These are phyloP conservation scores for Cryomyces minteri DNA, from an alignment of 495 filamentous ascomycete genomes.

Conservation along the genomic window DNA sequence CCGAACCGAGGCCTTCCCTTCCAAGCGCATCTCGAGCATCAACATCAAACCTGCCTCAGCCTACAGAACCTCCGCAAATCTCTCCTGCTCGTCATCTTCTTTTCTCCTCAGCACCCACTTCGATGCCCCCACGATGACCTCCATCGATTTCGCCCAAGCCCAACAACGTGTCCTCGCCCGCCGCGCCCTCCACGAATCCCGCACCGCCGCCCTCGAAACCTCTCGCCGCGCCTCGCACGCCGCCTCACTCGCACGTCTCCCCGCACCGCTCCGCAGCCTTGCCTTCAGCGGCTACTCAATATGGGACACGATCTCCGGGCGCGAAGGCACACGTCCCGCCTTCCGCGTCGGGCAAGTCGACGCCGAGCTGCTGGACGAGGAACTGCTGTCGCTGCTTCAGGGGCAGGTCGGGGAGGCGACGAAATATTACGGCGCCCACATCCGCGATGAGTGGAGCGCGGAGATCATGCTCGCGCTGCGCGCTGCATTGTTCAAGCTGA, in stretches of 20 bases:
- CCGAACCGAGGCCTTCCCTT: no score
- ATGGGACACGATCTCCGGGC: slow-evolving; percentile 55
- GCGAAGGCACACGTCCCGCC: slow-evolving; percentile 63
- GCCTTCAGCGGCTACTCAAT: slow-evolving; percentile 34
- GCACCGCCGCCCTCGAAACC: slow-evolving; percentile 34
- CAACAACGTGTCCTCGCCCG: slow-evolving; percentile 69
- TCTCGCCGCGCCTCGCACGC: slow-evolving; percentile 39
- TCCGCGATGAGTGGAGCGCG: slow-evolving; percentile 64
- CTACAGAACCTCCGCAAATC: no score
- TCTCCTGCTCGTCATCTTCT: background rate
- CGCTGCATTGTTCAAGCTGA: slow-evolving; percentile 76
- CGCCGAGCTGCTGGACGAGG: slow-evolving; percentile 87
- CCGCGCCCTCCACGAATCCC: slow-evolving; percentile 49
- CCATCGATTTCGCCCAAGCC: slow-evolving; percentile 65
- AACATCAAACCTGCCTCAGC: no score
- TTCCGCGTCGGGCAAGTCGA: slow-evolving; percentile 95
- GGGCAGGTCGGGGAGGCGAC: slow-evolving; percentile 77
- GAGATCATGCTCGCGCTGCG: slow-evolving; percentile 70
- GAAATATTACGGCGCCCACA: slow-evolving; percentile 59
- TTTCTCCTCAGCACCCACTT: background rate
- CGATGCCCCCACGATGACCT: slow-evolving; percentile 35
- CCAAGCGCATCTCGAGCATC: no score
- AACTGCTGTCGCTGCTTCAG: slow-evolving; percentile 69
- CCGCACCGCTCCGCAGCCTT: slow-evolving; percentile 43
- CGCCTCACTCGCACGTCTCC: slow-evolving; percentile 37